A percentile compares a stretch with the other conserved stretches of the same genome.
phyloP scores from a whole-genome alignment of 352 stramenopile genomes.

The Phytopythium boreale region DNA sequence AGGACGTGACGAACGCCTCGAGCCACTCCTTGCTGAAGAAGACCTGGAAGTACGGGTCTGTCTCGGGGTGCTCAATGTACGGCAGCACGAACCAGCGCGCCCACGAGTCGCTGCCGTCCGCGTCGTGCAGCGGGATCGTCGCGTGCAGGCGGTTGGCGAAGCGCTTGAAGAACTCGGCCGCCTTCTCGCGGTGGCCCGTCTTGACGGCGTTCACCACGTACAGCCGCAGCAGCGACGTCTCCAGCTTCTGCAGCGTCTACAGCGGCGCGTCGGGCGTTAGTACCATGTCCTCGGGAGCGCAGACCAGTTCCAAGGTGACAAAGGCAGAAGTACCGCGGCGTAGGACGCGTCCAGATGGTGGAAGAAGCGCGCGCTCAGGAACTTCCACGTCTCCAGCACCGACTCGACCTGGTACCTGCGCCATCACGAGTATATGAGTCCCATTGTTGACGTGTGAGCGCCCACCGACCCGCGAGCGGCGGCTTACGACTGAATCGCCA shows the following conservation, averaged over 20 bases:
- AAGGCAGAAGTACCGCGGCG: constrained; percentile 30
- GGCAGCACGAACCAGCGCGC: constrained; percentile 81
- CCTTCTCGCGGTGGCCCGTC: constrained; percentile 60
- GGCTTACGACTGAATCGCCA: constrained; percentile 51
- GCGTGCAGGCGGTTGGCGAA: constrained; percentile 68
- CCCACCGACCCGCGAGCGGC: not conserved
- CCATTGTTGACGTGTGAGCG: no score
- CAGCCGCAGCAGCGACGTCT: constrained; percentile 62
- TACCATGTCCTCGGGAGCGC: no score
- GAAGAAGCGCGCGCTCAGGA: constrained; percentile 78
- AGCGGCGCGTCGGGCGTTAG: not conserved
- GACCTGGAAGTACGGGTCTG: constrained; percentile 66
- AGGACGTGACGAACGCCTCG: constrained; percentile 63
- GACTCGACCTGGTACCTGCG: constrained; percentile 70
- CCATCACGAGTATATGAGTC: no score
- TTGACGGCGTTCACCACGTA: constrained; percentile 83
- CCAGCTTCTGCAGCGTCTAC: constrained; percentile 63
- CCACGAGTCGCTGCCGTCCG: constrained; percentile 44
- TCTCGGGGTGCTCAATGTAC: constrained; percentile 72
- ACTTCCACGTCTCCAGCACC: constrained; percentile 80
- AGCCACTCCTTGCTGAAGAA: constrained; percentile 79
- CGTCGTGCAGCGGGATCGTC: constrained; percentile 18
- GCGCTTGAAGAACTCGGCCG: constrained; percentile 68
- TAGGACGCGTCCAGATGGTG: constrained; percentile 77
- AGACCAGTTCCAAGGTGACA: not conserved